These are phyloP conservation scores for Collybia sordida DNA, from an alignment of 768 basidiomycete genomes.

Conservation along the genomic window DNA sequence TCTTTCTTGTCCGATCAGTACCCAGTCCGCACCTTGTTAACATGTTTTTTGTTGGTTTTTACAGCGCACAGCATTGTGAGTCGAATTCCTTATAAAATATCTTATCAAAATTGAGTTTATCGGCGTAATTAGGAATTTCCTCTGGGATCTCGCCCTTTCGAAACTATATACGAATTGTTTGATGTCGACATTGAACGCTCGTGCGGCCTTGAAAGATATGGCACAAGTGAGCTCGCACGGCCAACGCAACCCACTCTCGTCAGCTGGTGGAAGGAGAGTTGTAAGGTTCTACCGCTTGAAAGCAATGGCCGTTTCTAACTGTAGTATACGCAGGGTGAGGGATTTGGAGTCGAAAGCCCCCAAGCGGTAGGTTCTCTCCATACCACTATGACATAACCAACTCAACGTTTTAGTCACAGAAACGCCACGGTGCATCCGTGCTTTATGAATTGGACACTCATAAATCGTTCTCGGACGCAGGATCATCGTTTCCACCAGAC, in stretches of 20 bases:
- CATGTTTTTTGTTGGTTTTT: background rate
- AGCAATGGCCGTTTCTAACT: background rate
- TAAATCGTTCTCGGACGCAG: conserved; percentile 1
- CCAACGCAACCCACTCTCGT: conserved; percentile 16
- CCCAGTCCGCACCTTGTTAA: too few relatives aligned
- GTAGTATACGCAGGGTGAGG: background rate
- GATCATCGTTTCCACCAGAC: conserved; percentile 3
- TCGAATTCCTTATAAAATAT: background rate
- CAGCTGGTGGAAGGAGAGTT: conserved; percentile 12
- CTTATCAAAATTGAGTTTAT: background rate
- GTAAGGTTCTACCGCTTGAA: conserved; percentile 4
- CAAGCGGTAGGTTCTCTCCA: background rate
- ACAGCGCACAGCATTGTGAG: conserved; percentile 46
- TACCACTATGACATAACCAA: too few relatives aligned
- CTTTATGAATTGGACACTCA: conserved; percentile 6
- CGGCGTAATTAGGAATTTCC: conserved; percentile 36
- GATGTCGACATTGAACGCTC: conserved; percentile 48
- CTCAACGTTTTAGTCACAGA: background rate
- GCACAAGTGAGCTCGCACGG: conserved; percentile 20
- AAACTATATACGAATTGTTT: conserved; percentile 51
- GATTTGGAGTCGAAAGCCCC: background rate
- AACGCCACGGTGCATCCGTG: too few relatives aligned
- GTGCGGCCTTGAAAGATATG: conserved; percentile 29
- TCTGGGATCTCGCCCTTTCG: conserved; percentile 47
- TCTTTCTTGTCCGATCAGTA: background rate